Base-by-base conservation (phyloP, 1,284 basidiomycete genomes). In the Trichosporon sp. region DNA sequence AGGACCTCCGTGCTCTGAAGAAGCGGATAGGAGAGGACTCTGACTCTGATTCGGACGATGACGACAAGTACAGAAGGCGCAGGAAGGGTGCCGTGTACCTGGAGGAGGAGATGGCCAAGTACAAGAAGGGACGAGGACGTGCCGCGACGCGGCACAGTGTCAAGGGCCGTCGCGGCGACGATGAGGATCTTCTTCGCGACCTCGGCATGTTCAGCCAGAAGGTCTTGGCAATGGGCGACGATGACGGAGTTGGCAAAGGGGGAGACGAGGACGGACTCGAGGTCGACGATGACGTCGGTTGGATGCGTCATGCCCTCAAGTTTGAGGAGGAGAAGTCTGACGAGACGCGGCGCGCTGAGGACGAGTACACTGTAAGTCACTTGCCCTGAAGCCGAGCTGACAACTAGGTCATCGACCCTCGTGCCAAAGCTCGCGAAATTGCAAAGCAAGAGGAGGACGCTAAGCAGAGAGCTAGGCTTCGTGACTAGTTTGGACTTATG, bases 331-430 rank as follows among this genome's bases (percentile, higher is more conserved):
- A 91, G 70, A 91, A 92, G 77, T 81, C 79, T 37, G 82, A 85
- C 48, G 90, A 94, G 83, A 88, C 88, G 16, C 83, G 86, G 70
- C 91, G 94, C 80, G 93, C 93, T 0, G 92, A 95, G 81, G 86
- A 92, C 65, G 93, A 96, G 76, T 96, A 95, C 78, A 91, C 94
- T 80, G 93, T 96, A 65, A 93, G 83, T 77, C 32, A n/a, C 32
- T 19, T 19, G 11, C 31, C 21, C 7, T 38, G 37, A 38, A 38
- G 26, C 26, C 12, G 35, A 2, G 37, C 69, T 73, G 61, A 69
- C 65, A 19, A 31, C 37, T 68, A 84, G 83, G 83, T 84, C n/a
- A 83, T 84, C 64, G 83, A 84, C 71, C 82, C 83, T 5, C 74
- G 82, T 54, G 81, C 81, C 3, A 84, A 84, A 68, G 83, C 82